Evolutionary conservation across 139 green algal genomes (phyloP), one percentile per base, ranked within the genome.

Genomic region (Dunaliella sp.): DNA sequence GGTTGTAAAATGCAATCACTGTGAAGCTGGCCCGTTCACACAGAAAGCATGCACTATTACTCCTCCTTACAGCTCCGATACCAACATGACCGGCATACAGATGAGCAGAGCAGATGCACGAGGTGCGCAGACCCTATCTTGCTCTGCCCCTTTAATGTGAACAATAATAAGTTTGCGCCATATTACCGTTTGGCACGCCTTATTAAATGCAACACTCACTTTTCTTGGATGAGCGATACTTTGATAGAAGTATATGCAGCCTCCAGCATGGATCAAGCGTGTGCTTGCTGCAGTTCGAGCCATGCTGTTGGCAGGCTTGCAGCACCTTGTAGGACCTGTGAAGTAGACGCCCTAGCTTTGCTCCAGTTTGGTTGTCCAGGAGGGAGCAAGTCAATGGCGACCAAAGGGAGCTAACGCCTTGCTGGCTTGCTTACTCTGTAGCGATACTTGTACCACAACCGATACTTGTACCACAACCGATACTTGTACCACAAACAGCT

Each of bases 31-130:
- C n/a, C n/a, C n/a, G n/a, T n/a, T n/a, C n/a, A n/a, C n/a, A n/a
- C n/a, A n/a, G n/a, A n/a, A n/a, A n/a, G n/a, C n/a, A n/a, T n/a
- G n/a, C n/a, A n/a, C n/a, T n/a, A n/a, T n/a, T n/a, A n/a, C n/a
- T n/a, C n/a, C n/a, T n/a, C n/a, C n/a, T n/a, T n/a, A n/a, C n/a
- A 38, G 33, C 12, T 81, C 76, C 2, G 57, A 48, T 26, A 58
- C 37, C 25, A 85, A 79, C 26, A 31, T 85, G 31, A 59, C 3
- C 1, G 81, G 81, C 1, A 48, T 79, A 31, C 81, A 85, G 58
- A 85, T 85, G 81, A 59, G 35, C 81, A 77, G 81, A 25, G 81
- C 81, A 21, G 81, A 85, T 58, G 81, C 81, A 33, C n/a, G 81
- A 79, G 81, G 81, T 85, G 31, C 1, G 38, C 25, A 25, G 12